phyloP scores from a whole-genome alignment of 306 rosid species.

The Sindora glabra region DNA sequence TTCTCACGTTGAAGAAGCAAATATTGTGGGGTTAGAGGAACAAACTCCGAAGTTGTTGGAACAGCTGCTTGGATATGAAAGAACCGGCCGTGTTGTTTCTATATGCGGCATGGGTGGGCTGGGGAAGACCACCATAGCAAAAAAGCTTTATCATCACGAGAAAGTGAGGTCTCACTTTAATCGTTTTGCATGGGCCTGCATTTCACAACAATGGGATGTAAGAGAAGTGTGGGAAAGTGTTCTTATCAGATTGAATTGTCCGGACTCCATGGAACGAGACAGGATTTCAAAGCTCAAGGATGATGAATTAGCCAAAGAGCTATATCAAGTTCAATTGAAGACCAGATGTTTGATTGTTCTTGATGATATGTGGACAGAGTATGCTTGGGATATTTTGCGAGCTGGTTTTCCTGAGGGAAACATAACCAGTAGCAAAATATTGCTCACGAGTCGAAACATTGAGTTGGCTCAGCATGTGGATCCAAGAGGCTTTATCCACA shows the following conservation, averaged over 20 bases:
- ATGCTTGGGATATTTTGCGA: slow-evolving; percentile 28
- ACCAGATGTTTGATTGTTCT: slow-evolving; percentile 39
- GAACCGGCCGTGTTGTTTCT: slow-evolving; percentile 8
- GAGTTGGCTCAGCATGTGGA: slow-evolving; percentile 20
- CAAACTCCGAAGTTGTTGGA: slow-evolving; percentile 15
- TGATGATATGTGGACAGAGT: slow-evolving; percentile 48
- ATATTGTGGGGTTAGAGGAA: slow-evolving; percentile 35
- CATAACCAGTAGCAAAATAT: slow-evolving; percentile 27
- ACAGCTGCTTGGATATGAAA: slow-evolving; percentile 13
- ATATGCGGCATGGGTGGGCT: slow-evolving; percentile 58
- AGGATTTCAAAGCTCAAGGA: slow-evolving; percentile 26
- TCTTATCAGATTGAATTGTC: background rate
- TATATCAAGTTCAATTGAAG: slow-evolving; percentile 25
- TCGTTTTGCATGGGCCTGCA: slow-evolving; percentile 12
- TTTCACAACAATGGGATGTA: slow-evolving; percentile 20
- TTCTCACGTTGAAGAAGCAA: slow-evolving; percentile 37
- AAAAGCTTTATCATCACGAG: slow-evolving; percentile 19
- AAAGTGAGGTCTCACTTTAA: slow-evolving; percentile 19
- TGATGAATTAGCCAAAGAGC: slow-evolving; percentile 31
- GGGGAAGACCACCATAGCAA: slow-evolving; percentile 54
- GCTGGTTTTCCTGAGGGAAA: slow-evolving; percentile 29
- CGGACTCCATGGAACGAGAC: slow-evolving; percentile 27
- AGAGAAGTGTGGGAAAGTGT: slow-evolving; percentile 11
- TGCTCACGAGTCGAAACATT: slow-evolving; percentile 36
- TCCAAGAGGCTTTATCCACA: slow-evolving; percentile 25